These are phyloP conservation scores for Calocybe gangraenosa DNA, from an alignment of 768 basidiomycete genomes.

Conservation along the genomic window DNA sequence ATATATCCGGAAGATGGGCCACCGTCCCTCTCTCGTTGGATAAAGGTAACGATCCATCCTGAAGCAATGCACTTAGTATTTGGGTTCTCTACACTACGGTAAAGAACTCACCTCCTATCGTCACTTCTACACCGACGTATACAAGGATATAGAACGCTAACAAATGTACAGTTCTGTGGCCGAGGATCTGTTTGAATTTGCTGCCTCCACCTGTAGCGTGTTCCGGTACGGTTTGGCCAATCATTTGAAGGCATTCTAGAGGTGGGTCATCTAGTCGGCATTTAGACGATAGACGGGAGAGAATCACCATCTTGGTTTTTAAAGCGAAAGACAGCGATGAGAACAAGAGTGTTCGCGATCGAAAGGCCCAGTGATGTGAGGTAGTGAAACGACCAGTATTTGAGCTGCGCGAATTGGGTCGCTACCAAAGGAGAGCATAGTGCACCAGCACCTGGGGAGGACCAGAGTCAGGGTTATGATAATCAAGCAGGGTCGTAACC, in stretches of 20 bases:
- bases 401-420: constrained; percentile 70
- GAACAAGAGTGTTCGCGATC: constrained; percentile 44
- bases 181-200: constrained; percentile 47
- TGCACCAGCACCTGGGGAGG: constrained; percentile 53
- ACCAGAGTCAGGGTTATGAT: not conserved
- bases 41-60: constrained; percentile 74
- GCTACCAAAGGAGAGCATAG: constrained; percentile 69
- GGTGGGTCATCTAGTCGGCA: not conserved
- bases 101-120: constrained; percentile 37
- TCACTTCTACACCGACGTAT: constrained; percentile 70
- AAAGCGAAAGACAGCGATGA: constrained; percentile 61
- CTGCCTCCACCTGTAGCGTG: not conserved
- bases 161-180: constrained; percentile 50
- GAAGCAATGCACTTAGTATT: not conserved
- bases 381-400: constrained; percentile 77
- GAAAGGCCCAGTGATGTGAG: constrained; percentile 68
- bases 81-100: not conserved
- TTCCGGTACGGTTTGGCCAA: not conserved
- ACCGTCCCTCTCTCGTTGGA: constrained; percentile 30
- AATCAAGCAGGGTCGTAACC: not conserved
- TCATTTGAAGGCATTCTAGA: not conserved
- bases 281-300: not conserved
- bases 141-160: constrained; percentile 62
- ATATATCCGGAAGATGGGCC: too few relatives aligned
- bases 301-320: constrained; percentile 62